Percentiles rank a stretch among this genome's conserved stretches.
Evolutionary conservation across 495 filamentous ascomycete species (phyloP).

Genomic region (Penicillium atrosanguineum): DNA sequence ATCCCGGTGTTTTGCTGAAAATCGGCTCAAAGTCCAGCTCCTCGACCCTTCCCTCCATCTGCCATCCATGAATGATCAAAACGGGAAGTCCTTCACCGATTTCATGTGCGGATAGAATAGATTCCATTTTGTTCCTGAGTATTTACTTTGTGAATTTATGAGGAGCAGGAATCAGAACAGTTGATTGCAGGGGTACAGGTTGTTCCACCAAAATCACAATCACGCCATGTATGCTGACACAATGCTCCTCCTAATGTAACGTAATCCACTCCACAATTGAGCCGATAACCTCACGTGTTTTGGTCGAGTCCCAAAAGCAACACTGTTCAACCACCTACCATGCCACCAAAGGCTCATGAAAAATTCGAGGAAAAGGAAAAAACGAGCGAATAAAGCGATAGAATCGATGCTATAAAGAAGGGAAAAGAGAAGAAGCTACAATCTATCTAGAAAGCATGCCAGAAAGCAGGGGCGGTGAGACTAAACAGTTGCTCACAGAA

Average conservation of each 20-base stretch:
- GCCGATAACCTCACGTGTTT: no score
- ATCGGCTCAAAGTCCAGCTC: constrained; percentile 32
- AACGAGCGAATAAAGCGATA: no score
- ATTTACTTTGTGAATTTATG: neutral
- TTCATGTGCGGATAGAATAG: constrained; percentile 24
- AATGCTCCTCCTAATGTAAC: neutral
- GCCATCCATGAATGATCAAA: constrained; percentile 32
- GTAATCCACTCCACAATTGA: no score
- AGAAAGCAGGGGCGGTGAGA: no score
- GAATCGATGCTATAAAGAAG: no score
- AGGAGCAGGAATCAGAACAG: neutral
- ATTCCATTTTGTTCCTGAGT: constrained; percentile 11
- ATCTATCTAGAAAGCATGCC: no score
- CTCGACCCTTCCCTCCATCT: constrained; percentile 24
- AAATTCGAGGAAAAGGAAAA: no score
- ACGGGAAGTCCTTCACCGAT: constrained; percentile 29
- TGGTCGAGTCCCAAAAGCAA: no score
- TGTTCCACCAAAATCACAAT: constrained; percentile 4
- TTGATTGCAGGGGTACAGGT: neutral
- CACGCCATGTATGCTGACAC: neutral
- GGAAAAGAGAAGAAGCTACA: no score
- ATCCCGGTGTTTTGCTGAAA: constrained; percentile 24
- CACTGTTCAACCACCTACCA: neutral
- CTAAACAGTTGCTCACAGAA: no score
- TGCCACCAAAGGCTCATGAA: neutral